phyloP scores from a whole-genome alignment of 768 basidiomycete genomes.

The Termitomyces sp. region DNA sequence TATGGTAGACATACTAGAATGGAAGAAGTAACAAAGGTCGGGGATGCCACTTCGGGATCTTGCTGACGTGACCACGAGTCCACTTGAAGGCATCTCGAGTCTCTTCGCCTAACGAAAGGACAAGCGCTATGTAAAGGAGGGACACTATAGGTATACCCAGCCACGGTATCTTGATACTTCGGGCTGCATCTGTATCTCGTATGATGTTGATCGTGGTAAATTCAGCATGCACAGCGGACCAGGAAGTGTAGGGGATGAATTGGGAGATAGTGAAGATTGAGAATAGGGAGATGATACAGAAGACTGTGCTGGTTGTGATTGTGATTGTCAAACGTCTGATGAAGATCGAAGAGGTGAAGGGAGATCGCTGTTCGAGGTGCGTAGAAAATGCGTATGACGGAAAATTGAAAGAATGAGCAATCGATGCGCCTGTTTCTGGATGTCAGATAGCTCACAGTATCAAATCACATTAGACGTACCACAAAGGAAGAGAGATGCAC shows the following conservation, averaged over 20 bases:
- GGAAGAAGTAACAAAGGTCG: slow-evolving; percentile 14
- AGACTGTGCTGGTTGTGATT: slow-evolving; percentile 33
- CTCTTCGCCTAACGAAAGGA: slow-evolving; percentile 33
- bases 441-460: not conserved
- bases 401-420: slow-evolving; percentile 25
- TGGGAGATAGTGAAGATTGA: slow-evolving; percentile 27
- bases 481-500: slow-evolving; percentile 33
- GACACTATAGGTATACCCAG: slow-evolving; percentile 35
- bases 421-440: slow-evolving; percentile 21
- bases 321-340: slow-evolving; percentile 49
- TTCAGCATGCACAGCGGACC: slow-evolving; percentile 38
- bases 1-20: slow-evolving; percentile 15
- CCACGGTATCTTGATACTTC: slow-evolving; percentile 27
- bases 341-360: slow-evolving; percentile 42
- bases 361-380: slow-evolving; percentile 34
- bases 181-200: slow-evolving; percentile 16
- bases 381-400: slow-evolving; percentile 19
- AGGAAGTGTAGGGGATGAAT: slow-evolving; percentile 36
- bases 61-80: slow-evolving; percentile 16
- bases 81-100: slow-evolving; percentile 27
- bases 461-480: slow-evolving; percentile 23
- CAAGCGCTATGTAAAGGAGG: slow-evolving; percentile 30
- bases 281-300: slow-evolving; percentile 33
- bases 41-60: slow-evolving; percentile 4
- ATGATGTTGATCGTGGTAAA: slow-evolving; percentile 31